Base-by-base conservation (phyloP, 179 eudicot genomes). In the Silene vulgaris region DNA sequence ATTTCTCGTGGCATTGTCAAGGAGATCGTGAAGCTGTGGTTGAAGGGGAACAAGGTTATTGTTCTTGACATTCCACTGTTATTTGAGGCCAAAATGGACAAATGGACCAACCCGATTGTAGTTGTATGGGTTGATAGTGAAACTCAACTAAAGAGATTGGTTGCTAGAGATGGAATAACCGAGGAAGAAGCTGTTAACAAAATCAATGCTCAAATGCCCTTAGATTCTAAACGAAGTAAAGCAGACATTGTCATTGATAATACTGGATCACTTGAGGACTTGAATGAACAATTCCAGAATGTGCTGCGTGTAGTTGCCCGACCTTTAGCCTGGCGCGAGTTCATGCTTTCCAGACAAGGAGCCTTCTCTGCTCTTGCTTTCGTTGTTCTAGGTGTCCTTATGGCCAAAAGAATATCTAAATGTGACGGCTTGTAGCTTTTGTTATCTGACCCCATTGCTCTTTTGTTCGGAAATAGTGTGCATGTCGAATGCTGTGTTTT, bases 1-100 rank as follows among this genome's bases (percentile, higher is more conserved):
- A 90, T 90, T 20, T 88, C 97, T 45, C 77, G 79, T 35, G 96
- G 97, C 64, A 90, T 92, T 17, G 71, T 92, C 29, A 69, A 75
- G 75, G 91, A 92, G 80, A 86, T 90, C 23, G 3, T 90, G 75
- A 95, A 92, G 84, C 71, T 92, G 61, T 95, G 99, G 99, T 61
- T 89, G 77, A 95, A 89, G 85, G 97, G 99, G 13, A 75, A 74
- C 76, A 84, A 84, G 75, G 85, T 87, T 32, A 92, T 95, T 68
- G 87, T 92, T 73, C 91, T 92, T 29, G 99, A 95, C 68, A 79
- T 92, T 66, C 99, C 99, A 40, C 81, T 95, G 65, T 67, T 95
- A 83, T 95, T 92, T 59, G 99, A 92, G 83, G 97, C 88, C 74
- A 95, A 90, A 79, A 86, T 95, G 86, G 97, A 90, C 81, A 89